These are phyloP conservation scores for Coemansia reversa DNA, from an alignment of 192 early-diverging fungal genomes.

Conservation along the genomic window DNA sequence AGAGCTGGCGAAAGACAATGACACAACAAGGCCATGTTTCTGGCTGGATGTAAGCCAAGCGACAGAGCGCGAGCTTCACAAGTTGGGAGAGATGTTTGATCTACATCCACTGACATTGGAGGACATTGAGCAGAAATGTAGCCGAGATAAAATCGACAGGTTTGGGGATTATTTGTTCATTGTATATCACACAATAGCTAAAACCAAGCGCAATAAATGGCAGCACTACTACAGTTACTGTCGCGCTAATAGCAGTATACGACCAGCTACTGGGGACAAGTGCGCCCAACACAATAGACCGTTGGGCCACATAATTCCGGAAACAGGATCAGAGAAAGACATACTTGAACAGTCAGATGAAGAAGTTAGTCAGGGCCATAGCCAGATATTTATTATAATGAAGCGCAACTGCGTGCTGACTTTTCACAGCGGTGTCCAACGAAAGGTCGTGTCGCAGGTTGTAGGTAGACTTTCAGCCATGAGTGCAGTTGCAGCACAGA, in stretches of 20 bases:
- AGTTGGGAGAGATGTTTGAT: conserved; percentile 62
- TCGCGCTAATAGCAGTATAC: conserved; percentile 14
- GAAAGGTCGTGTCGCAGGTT: conserved; percentile 16
- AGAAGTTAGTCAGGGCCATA: neutral
- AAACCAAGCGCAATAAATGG: conserved; percentile 3
- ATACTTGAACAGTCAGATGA: neutral
- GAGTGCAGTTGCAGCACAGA: conserved; percentile 8
- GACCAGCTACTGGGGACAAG: conserved; percentile 1
- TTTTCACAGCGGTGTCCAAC: conserved; percentile 24
- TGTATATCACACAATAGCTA: conserved; percentile 47
- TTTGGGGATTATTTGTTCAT: conserved; percentile 64
- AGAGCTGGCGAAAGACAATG: conserved; percentile 2
- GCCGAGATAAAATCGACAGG: conserved; percentile 88
- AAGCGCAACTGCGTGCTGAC: conserved; percentile 36
- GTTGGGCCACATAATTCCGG: neutral
- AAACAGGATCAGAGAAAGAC: neutral
- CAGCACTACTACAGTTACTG: conserved; percentile 15
- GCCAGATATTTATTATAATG: conserved; percentile 28
- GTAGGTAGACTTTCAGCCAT: conserved; percentile 36
- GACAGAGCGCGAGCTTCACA: conserved; percentile 57
- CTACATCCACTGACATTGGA: conserved; percentile 80
- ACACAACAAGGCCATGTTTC: conserved; percentile 49
- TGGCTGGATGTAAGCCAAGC: conserved; percentile 71
- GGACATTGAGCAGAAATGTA: conserved; percentile 84
- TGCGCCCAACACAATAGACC: neutral